Evolutionary conservation across 495 filamentous ascomycete genomes (phyloP).

Genomic region (Penicillium arizonense): DNA sequence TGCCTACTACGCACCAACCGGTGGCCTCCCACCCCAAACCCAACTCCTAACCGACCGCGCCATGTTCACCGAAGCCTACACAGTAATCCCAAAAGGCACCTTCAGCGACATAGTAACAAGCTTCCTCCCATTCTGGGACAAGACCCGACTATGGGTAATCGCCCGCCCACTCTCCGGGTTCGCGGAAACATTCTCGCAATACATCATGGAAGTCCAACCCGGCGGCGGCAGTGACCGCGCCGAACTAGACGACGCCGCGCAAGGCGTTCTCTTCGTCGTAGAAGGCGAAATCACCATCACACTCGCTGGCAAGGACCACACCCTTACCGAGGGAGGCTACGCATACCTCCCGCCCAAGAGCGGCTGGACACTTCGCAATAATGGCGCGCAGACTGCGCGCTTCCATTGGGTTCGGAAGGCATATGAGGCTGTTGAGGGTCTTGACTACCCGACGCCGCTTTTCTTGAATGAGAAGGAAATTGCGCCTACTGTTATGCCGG

Average conservation of each 20-base stretch:
- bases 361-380: constrained; percentile 25
- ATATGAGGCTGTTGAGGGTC: constrained; percentile 21
- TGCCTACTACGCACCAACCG: constrained; percentile 26
- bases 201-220: constrained; percentile 27
- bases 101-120: constrained; percentile 28
- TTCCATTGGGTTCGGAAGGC: constrained; percentile 30
- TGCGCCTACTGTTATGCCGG: constrained; percentile 20
- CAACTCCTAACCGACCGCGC: constrained; percentile 28
- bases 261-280: constrained; percentile 25
- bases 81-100: constrained; percentile 23
- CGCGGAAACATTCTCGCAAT: constrained; percentile 29
- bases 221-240: constrained; percentile 24
- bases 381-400: constrained; percentile 17
- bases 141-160: constrained; percentile 28
- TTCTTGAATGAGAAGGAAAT: constrained; percentile 29
- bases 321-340: constrained; percentile 23
- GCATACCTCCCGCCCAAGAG: constrained; percentile 23
- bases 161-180: constrained; percentile 26
- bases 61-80: constrained; percentile 29
- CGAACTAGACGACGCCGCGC: constrained; percentile 17
- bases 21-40: constrained; percentile 23
- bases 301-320: constrained; percentile 15
- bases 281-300: constrained; percentile 24
- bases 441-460: constrained; percentile 19
- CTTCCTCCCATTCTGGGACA: constrained; percentile 28